Base-by-base conservation (phyloP, 176 grass and related monocot species). In the Luzula sylvatica region DNA sequence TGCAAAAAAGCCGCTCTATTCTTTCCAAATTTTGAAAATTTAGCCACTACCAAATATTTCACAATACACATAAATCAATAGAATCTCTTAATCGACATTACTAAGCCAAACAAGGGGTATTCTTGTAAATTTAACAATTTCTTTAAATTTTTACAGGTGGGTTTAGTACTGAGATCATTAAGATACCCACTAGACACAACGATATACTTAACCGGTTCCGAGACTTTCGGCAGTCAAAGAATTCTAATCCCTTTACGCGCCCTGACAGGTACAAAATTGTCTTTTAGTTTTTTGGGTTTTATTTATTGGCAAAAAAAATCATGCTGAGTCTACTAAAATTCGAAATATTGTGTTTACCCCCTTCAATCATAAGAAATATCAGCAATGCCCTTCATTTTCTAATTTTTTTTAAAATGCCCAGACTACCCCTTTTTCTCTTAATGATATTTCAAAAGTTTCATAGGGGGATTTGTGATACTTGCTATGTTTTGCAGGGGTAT, bases 171-270 rank as follows among this genome's bases (percentile, higher is more conserved):
- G 73, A 74, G 87, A 65, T 81, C 86, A 66, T 69, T 90, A 74
- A 85, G 93, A 55, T 98, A 98, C 63, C 86, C 86, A 21, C 59
- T 82, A 71, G 73, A 72, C 68, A 92, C 93, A 20, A 78, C 82
- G 59, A 98, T 98, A 68, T 98, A 87, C 32, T 54, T 92, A 75
- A 75, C 93, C 71, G 93, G 93, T 74, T 84, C 93, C 55, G 86
- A 98, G 55, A 90, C 65, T 28, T 98, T 98, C 66, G 93, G 93
- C 56, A 85, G 93, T 38, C 93, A 98, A 43, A 84, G 86, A 74
- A 47, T 83, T 64, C 56, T 92, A 50, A 82, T 87, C 68, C 93
- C 93, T 74, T 53, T 98, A 42, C 72, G 78, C 60, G 85, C 82
- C 93, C 86, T 74, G 72, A 90, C 72, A 98, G 93, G 93, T 98